Percentiles rank a stretch among this genome's conserved stretches.
Conservation (phyloP, 257 asterid genomes). For the Scutellaria barbata region DNA sequence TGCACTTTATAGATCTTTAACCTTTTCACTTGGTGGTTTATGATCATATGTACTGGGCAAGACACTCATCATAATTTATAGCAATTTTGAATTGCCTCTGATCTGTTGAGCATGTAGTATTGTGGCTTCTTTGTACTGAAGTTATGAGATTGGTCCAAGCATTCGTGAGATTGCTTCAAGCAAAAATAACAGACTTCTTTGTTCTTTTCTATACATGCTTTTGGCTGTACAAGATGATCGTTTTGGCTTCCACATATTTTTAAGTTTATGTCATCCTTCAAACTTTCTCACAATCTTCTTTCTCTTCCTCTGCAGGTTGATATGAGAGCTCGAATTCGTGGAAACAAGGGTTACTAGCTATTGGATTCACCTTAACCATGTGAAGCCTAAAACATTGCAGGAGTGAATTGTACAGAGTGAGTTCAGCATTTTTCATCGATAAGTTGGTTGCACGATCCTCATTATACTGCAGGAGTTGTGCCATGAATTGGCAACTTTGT, state of each 20-base stretch:
- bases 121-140: neutral
- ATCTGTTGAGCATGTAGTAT: neutral
- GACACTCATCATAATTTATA: neutral
- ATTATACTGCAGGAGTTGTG: no score
- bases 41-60: neutral
- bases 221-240: neutral
- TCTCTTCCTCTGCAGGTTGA: constrained; percentile 61
- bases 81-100: neutral
- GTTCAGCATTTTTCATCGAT: neutral
- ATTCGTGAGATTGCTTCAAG: neutral
- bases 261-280: neutral
- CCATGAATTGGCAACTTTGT: no score
- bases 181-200: neutral
- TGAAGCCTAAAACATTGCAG: neutral
- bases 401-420: constrained; percentile 12
- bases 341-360: constrained; percentile 85
- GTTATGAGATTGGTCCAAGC: neutral
- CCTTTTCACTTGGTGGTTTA: neutral
- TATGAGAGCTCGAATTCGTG: constrained; percentile 96
- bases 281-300: neutral
- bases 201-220: neutral
- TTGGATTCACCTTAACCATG: constrained; percentile 1
- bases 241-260: neutral
- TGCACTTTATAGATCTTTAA: no score
- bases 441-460: neutral